Evolutionary conservation across 169 alveolate genomes (phyloP).

Genomic region (Cryptosporidium muris): DNA sequence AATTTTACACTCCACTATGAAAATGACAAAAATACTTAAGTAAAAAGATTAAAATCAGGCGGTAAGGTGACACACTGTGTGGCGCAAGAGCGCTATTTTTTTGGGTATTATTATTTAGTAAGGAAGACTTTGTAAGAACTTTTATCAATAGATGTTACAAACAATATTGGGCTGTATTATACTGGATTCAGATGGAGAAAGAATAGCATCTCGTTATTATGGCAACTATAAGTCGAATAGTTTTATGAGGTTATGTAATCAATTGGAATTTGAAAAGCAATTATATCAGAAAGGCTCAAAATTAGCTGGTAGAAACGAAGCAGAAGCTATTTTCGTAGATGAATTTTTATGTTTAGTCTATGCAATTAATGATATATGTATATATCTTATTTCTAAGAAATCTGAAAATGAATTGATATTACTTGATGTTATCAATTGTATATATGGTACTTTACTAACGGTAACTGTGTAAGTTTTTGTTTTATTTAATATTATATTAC

Average conservation of each 20-base stretch:
- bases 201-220: slow-evolving; percentile 50
- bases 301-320: slow-evolving; percentile 40
- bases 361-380: slow-evolving; percentile 18
- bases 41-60: no score
- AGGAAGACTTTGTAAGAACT: no score
- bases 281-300: slow-evolving; percentile 27
- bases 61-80: no score
- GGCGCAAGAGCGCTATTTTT: no score
- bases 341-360: slow-evolving; percentile 53
- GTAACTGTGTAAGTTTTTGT: slow-evolving; percentile 46
- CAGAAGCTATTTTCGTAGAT: slow-evolving; percentile 49
- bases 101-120: no score
- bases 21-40: no score
- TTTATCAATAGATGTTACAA: slow-evolving; percentile 10
- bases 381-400: slow-evolving; percentile 26
- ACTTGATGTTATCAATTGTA: slow-evolving; percentile 17
- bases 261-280: slow-evolving; percentile 37
- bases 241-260: slow-evolving; percentile 1
- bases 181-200: slow-evolving; percentile 52
- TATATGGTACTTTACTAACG: slow-evolving; percentile 22
- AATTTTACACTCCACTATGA: no score
- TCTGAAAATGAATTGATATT: slow-evolving; percentile 64
- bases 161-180: slow-evolving; percentile 45
- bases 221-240: slow-evolving; percentile 17
- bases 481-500: background rate